phyloP scores from a whole-genome alignment of 2,329 filamentous ascomycete genomes.

The Alternaria atra region DNA sequence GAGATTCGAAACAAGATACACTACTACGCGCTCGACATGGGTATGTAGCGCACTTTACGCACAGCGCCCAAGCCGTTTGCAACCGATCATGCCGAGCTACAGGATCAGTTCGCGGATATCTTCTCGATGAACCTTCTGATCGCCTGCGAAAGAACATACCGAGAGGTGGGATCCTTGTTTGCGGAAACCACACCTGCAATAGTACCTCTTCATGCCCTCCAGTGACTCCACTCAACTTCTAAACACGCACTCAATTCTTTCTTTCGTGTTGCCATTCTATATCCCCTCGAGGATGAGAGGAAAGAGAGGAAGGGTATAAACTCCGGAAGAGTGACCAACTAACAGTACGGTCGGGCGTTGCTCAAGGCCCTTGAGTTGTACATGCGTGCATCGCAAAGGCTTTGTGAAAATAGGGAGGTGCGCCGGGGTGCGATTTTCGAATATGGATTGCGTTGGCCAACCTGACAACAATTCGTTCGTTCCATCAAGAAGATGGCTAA shows the following conservation, averaged over 20 bases:
- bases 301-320: background rate
- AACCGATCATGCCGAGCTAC: background rate
- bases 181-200: background rate
- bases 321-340: background rate
- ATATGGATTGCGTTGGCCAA: no score
- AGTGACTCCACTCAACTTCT: background rate
- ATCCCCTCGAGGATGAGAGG: background rate
- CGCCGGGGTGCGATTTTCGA: no score
- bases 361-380: no score
- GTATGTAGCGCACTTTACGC: background rate
- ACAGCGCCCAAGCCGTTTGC: background rate
- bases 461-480: no score
- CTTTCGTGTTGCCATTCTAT: background rate
- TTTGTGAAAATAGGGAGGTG: no score
- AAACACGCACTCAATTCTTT: background rate
- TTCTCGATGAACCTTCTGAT: background rate
- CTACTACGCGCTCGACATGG: conserved; percentile 3
- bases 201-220: background rate
- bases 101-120: background rate
- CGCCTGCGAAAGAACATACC: background rate
- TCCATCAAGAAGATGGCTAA: no score
- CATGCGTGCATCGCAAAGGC: no score
- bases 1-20: background rate
- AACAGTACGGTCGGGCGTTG: background rate
- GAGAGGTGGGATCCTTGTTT: background rate